A percentile compares a stretch with the other conserved stretches of the same genome.
phyloP scores from a whole-genome alignment of 805 yeast species.

The Saturnispora kantuleensis region DNA sequence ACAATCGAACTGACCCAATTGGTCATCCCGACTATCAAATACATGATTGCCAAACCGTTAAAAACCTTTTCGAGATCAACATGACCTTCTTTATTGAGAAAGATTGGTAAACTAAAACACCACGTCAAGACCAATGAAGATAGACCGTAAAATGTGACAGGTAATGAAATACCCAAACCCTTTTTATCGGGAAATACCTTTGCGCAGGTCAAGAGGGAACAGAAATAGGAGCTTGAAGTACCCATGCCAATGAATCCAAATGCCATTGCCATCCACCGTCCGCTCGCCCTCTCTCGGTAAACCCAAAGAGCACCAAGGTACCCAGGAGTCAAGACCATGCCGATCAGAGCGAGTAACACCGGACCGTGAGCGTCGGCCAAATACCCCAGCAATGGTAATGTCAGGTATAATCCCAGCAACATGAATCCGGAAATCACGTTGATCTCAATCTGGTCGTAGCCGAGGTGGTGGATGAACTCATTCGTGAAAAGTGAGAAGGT shows the following conservation, averaged over 20 bases:
- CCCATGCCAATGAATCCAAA: slow-evolving; percentile 60
- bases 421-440: slow-evolving; percentile 69
- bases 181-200: slow-evolving; percentile 69
- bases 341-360: slow-evolving; percentile 51
- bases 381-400: slow-evolving; percentile 74
- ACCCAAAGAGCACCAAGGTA: slow-evolving; percentile 43
- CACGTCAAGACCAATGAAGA: slow-evolving; percentile 72
- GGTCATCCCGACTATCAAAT: slow-evolving; percentile 44
- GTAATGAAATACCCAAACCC: slow-evolving; percentile 76
- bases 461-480: slow-evolving; percentile 47
- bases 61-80: slow-evolving; percentile 47
- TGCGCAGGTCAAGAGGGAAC: slow-evolving; percentile 72
- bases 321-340: slow-evolving; percentile 58
- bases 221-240: slow-evolving; percentile 63
- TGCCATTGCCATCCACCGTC: slow-evolving; percentile 33
- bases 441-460: slow-evolving; percentile 51
- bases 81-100: slow-evolving; percentile 16
- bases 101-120: slow-evolving; percentile 35
- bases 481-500: slow-evolving; percentile 74
- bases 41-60: slow-evolving; percentile 39
- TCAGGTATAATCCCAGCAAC: slow-evolving; percentile 73
- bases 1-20: slow-evolving; percentile 59
- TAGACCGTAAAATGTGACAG: slow-evolving; percentile 81
- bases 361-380: slow-evolving; percentile 84
- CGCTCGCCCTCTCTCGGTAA: slow-evolving; percentile 22